Percentiles rank a stretch among this genome's conserved stretches.
Evolutionary conservation across 345 rosid genomes (phyloP).

Genomic region (Eutrema japonicum): DNA sequence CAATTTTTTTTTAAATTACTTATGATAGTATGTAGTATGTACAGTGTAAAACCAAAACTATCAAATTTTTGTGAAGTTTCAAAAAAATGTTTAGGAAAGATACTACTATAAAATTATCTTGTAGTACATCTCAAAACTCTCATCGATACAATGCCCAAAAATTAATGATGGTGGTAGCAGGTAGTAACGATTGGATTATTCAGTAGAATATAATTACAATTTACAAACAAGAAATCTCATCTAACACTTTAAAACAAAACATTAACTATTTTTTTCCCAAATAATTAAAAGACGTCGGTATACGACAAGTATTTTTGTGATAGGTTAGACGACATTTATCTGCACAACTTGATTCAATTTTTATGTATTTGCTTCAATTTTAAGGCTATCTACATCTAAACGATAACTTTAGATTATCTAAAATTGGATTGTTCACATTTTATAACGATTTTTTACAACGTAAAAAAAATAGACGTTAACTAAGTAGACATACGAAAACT

Average conservation of each 20-base stretch:
- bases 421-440: too few species aligned
- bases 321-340: neutral
- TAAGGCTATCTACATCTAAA: too few species aligned
- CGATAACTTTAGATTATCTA: too few species aligned
- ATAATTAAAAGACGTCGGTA: neutral
- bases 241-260: neutral
- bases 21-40: neutral
- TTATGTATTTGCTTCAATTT: neutral
- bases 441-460: too few species aligned
- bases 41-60: neutral
- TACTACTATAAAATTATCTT: neutral
- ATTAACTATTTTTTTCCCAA: neutral
- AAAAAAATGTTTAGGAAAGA: neutral
- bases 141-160: neutral
- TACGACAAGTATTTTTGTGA: neutral
- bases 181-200: neutral
- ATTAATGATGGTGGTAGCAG: constrained; percentile 1
- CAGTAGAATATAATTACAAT: neutral
- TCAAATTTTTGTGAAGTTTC: neutral
- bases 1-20: too few species aligned
- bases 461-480: too few species aligned
- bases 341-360: constrained; percentile 2
- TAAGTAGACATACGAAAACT: too few species aligned
- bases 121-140: neutral
- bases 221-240: neutral